Conservation (phyloP, 768 basidiomycete genomes). For the Pholiota conissans region DNA sequence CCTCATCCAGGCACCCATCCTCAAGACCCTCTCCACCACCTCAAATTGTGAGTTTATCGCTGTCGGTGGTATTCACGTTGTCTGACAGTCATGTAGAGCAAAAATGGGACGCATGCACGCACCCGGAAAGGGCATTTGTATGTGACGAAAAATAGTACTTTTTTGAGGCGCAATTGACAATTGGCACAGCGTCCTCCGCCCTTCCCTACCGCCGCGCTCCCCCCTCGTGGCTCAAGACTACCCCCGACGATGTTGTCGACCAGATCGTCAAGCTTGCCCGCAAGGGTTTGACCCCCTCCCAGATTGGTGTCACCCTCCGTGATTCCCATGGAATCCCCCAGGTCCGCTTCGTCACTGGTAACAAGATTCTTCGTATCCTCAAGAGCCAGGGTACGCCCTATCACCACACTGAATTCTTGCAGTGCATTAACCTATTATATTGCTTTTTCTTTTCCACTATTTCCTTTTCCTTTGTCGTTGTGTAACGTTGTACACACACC, state of each 20-base stretch:
- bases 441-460: slow-evolving; percentile 14
- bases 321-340: slow-evolving; percentile 98
- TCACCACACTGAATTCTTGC: background rate
- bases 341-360: slow-evolving; percentile 97
- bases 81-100: slow-evolving; percentile 29
- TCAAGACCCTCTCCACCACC: slow-evolving; percentile 40
- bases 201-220: slow-evolving; percentile 96
- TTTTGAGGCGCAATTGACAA: background rate
- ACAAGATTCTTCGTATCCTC: slow-evolving; percentile 98
- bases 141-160: slow-evolving; percentile 31
- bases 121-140: slow-evolving; percentile 99
- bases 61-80: slow-evolving; percentile 2
- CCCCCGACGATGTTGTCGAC: slow-evolving; percentile 92
- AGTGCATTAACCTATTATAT: slow-evolving; percentile 27
- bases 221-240: slow-evolving; percentile 95
- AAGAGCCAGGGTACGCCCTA: slow-evolving; percentile 81
- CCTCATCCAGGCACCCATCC: slow-evolving; percentile 37
- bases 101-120: slow-evolving; percentile 99
- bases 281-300: slow-evolving; percentile 96
- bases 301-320: slow-evolving; percentile 97
- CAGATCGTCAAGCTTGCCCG: slow-evolving; percentile 97
- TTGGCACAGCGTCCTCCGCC: slow-evolving; percentile 76
- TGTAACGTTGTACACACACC: slow-evolving; percentile 30
- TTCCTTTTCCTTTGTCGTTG: slow-evolving; percentile 14
- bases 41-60: slow-evolving; percentile 23